Conservation (phyloP, 2,329 filamentous ascomycete species). For the Botrytis byssoidea region DNA sequence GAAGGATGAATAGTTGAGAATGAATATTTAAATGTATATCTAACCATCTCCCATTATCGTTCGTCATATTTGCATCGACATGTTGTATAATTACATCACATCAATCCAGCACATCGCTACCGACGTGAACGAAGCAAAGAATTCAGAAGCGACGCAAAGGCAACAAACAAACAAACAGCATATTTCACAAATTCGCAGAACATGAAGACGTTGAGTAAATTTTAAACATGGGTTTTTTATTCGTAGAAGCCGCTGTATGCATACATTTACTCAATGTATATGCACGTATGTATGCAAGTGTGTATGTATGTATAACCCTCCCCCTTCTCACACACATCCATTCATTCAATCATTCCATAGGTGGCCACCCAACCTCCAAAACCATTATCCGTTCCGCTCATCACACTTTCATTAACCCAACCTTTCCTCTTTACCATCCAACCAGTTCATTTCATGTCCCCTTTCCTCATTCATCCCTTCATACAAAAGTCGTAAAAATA, state of each 20-base stretch:
- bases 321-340: neutral
- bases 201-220: neutral
- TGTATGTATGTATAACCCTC: neutral
- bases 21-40: no score
- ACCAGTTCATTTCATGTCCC: neutral
- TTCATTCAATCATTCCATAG: neutral
- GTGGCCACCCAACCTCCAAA: neutral
- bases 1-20: no score
- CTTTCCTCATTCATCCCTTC: neutral
- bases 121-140: neutral
- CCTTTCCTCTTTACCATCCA: neutral
- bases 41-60: no score
- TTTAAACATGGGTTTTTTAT: neutral
- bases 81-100: no score
- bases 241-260: neutral
- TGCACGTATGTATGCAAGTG: neutral
- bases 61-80: no score
- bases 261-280: neutral
- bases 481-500: neutral
- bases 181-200: neutral
- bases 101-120: no score
- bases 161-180: neutral
- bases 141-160: neutral
- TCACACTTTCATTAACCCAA: conserved; percentile 2
- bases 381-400: neutral